These are phyloP conservation scores for Hypoxylon rubiginosum DNA, from an alignment of 2,329 filamentous ascomycete genomes.

Conservation along the genomic window DNA sequence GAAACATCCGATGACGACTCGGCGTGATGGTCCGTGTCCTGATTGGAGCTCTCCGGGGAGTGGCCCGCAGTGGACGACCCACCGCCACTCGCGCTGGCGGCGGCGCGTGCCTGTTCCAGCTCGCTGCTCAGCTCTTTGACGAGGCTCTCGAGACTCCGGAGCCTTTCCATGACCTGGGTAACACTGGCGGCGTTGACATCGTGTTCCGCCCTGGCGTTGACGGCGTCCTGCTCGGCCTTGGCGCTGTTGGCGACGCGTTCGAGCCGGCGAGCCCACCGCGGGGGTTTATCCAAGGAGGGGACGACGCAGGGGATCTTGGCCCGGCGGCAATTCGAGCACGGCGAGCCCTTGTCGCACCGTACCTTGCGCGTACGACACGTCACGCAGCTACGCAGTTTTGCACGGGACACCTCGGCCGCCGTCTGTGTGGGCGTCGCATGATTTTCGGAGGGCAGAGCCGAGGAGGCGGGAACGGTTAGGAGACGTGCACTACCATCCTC, in stretches of 20 bases:
- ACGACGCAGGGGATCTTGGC: constrained; percentile 66
- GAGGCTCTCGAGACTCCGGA: constrained; percentile 63
- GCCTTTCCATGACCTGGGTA: constrained; percentile 61
- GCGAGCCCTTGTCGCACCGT: constrained; percentile 68
- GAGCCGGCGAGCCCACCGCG: constrained; percentile 67
- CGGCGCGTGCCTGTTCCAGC: constrained; percentile 58
- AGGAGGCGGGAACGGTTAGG: constrained; percentile 7
- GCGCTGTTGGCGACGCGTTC: constrained; percentile 55
- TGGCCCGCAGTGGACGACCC: constrained; percentile 46
- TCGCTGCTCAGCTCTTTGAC: constrained; percentile 65
- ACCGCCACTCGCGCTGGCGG: constrained; percentile 44
- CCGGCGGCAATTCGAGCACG: constrained; percentile 69
- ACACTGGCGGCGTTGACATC: constrained; percentile 49
- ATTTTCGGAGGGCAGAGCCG: constrained; percentile 39
- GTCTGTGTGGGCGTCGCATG: constrained; percentile 31
- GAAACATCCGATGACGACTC: constrained; percentile 21
- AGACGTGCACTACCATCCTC: neutral
- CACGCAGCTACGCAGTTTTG: constrained; percentile 46
- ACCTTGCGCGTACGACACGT: constrained; percentile 68
- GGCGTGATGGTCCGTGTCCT: constrained; percentile 32
- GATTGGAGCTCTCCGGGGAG: constrained; percentile 50
- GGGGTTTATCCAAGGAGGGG: constrained; percentile 63
- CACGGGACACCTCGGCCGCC: neutral
- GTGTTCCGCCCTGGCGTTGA: constrained; percentile 52
- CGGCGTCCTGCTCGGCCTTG: constrained; percentile 21